These are phyloP conservation scores for Cornus kousa DNA, from an alignment of 148 eudicot genomes.

Conservation along the genomic window DNA sequence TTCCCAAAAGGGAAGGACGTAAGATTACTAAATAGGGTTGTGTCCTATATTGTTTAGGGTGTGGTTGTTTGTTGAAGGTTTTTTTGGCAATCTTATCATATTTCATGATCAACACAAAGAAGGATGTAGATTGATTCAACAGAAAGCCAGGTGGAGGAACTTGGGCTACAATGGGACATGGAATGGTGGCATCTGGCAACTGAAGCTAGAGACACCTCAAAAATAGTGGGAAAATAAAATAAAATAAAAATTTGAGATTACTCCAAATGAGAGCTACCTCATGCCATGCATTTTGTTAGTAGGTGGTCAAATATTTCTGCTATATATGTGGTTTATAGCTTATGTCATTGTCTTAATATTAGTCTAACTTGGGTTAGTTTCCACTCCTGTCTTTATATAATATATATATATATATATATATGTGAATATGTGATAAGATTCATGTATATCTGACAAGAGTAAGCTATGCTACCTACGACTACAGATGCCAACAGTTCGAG, in stretches of 20 bases:
- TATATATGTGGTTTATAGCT: background rate
- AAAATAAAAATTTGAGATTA: background rate
- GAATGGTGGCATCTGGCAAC: constrained; percentile 10
- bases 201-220: background rate
- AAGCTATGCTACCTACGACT: no score
- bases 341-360: background rate
- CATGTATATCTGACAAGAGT: no score
- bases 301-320: background rate
- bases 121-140: background rate
- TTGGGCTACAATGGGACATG: background rate
- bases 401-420: no score
- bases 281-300: no score
- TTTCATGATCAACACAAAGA: background rate
- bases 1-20: background rate
- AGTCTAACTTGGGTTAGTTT: background rate
- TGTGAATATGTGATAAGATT: no score
- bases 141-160: background rate
- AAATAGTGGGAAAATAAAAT: no score
- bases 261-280: background rate
- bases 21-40: background rate
- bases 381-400: background rate
- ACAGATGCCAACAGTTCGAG: no score
- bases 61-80: constrained; percentile 10
- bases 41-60: constrained; percentile 9
- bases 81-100: constrained; percentile 6